phyloP scores from a whole-genome alignment of 768 basidiomycete species.

The Ephemerocybe angulata region DNA sequence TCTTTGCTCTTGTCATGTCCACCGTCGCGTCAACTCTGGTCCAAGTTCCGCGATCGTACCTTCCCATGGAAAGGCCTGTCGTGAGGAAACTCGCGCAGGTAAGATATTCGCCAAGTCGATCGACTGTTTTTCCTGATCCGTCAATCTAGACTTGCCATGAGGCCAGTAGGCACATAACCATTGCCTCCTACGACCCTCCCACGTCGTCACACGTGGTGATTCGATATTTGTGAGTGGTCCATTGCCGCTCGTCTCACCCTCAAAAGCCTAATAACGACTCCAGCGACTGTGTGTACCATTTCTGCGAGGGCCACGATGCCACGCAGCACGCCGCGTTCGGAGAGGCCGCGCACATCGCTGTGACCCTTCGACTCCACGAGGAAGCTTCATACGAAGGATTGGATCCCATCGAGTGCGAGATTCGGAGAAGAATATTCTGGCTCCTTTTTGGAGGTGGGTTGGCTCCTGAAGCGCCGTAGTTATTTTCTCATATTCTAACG shows the following conservation, averaged over 20 bases:
- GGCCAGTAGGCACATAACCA: slow-evolving; percentile 76
- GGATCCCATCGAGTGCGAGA: slow-evolving; percentile 84
- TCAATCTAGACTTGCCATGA: slow-evolving; percentile 67
- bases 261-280: slow-evolving; percentile 10
- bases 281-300: slow-evolving; percentile 83
- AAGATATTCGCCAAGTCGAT: slow-evolving; percentile 19
- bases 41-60: slow-evolving; percentile 83
- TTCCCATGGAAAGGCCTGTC: slow-evolving; percentile 80
- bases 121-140: slow-evolving; percentile 2
- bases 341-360: slow-evolving; percentile 80
- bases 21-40: slow-evolving; percentile 85
- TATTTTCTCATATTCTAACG: slow-evolving; percentile 12
- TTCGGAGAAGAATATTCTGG: slow-evolving; percentile 86
- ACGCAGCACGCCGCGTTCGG: slow-evolving; percentile 87
- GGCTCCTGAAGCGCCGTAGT: no score
- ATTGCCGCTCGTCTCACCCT: not conserved
- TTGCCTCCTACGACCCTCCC: slow-evolving; percentile 80
- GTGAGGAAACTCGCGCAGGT: slow-evolving; percentile 77
- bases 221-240: slow-evolving; percentile 71
- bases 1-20: slow-evolving; percentile 88
- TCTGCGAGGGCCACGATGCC: slow-evolving; percentile 84
- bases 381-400: slow-evolving; percentile 78
- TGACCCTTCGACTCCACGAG: slow-evolving; percentile 82
- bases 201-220: slow-evolving; percentile 83
- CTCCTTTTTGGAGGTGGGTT: slow-evolving; percentile 77